Conservation (phyloP, 2,329 filamentous ascomycete species). For the Davidsoniella australis region DNA sequence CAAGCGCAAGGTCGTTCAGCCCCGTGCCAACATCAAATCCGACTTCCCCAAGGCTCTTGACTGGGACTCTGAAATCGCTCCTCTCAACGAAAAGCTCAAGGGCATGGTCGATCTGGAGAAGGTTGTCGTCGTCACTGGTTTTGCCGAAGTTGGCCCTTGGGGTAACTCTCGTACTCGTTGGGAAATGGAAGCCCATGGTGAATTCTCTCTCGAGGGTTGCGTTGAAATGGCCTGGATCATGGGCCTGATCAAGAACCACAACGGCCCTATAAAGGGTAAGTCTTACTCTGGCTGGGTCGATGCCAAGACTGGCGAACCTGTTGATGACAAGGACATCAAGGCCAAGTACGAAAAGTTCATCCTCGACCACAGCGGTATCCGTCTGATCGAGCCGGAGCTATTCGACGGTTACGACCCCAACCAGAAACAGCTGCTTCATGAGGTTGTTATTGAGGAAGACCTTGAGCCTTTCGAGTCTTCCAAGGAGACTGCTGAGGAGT, state of each 20-base stretch:
- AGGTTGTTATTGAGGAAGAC: conserved; percentile 94
- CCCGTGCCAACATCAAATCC: conserved; percentile 94
- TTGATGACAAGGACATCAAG: conserved; percentile 97
- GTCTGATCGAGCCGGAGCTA: conserved; percentile 90
- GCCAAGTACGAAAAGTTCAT: conserved; percentile 94
- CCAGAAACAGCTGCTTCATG: conserved; percentile 95
- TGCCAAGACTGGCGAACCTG: conserved; percentile 79
- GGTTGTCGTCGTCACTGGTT: conserved; percentile 93
- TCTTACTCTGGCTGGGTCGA: conserved; percentile 96
- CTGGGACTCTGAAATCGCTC: conserved; percentile 81
- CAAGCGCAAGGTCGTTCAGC: conserved; percentile 85
- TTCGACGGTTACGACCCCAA: conserved; percentile 95
- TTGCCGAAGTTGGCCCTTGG: conserved; percentile 92
- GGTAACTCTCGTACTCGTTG: conserved; percentile 94
- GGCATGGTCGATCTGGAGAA: conserved; percentile 98
- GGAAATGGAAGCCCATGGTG: conserved; percentile 96
- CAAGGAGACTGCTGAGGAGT: conserved; percentile 93
- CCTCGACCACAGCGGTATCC: conserved; percentile 90
- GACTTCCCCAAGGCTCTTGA: conserved; percentile 82
- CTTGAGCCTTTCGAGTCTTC: conserved; percentile 93
- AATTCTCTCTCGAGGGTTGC: conserved; percentile 94
- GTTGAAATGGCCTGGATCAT: conserved; percentile 99
- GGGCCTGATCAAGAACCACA: conserved; percentile 98
- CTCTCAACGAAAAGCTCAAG: conserved; percentile 74
- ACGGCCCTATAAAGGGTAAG: conserved; percentile 87